phyloP scores from a whole-genome alignment of 108 stramenopile species.

The Nitzschia palea region DNA sequence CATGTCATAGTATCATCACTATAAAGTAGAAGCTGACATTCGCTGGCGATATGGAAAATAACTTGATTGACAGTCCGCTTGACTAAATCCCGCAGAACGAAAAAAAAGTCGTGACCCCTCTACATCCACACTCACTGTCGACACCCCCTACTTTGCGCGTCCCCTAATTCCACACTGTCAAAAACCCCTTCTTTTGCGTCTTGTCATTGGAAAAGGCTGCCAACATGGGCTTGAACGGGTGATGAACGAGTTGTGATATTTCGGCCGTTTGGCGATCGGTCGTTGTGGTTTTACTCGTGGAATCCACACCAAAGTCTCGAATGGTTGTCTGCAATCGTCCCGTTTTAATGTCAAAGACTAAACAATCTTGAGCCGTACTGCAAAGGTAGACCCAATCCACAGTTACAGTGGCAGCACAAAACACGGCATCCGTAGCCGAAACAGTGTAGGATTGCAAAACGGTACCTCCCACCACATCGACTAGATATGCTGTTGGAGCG shows the following conservation, averaged over 20 bases:
- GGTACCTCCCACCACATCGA: slow-evolving; percentile 48
- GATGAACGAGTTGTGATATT: slow-evolving; percentile 64
- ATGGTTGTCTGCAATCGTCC: slow-evolving; percentile 59
- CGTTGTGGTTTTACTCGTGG: slow-evolving; percentile 27
- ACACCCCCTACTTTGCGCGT: neutral
- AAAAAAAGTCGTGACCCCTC: no score
- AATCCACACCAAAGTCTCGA: slow-evolving; percentile 58
- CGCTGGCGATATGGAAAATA: no score
- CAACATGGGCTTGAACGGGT: slow-evolving; percentile 65
- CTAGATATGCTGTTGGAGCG: slow-evolving; percentile 56
- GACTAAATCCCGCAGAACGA: no score
- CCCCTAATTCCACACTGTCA: slow-evolving; percentile 72
- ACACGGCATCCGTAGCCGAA: slow-evolving; percentile 11
- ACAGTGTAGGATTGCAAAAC: slow-evolving; percentile 54
- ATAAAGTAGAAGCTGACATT: no score
- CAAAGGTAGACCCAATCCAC: slow-evolving; percentile 66
- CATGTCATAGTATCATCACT: no score
- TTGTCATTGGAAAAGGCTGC: slow-evolving; percentile 81
- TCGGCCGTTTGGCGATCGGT: slow-evolving; percentile 33
- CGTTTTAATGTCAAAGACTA: slow-evolving; percentile 57
- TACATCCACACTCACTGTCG: no score
- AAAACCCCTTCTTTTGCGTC: slow-evolving; percentile 65
- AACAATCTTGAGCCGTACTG: slow-evolving; percentile 64
- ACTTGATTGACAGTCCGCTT: no score
- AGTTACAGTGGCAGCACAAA: slow-evolving; percentile 68